Evolutionary conservation across 2,329 filamentous ascomycete species (phyloP), one percentile per base, ranked within the genome.

Genomic region (Pochonia chlamydosporia): DNA sequence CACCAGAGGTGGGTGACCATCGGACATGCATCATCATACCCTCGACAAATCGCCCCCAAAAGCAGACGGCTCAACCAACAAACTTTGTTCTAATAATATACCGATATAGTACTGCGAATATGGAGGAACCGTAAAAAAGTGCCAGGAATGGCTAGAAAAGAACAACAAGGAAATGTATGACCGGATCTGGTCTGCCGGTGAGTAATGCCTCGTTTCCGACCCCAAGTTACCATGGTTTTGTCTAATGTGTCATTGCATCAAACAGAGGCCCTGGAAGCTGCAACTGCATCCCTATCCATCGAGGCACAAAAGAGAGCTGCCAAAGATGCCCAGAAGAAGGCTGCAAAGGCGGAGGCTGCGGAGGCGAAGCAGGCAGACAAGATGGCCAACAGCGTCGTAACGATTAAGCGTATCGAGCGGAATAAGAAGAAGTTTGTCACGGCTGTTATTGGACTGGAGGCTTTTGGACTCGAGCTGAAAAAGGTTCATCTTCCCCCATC

Each of bases 381-480:
- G 62, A 86, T 92, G 57, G 89, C 89, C 31, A 82, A 86, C 51
- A 88, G 86, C 54, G 86, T 90, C 62, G 74, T 99, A 46, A 84
- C 82, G 48, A 96, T 99, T 72, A 96, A 96, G 79, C 88, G 93
- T 23, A 93, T 99, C 59, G 93, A 97, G 76, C 84, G 93, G 53
- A 97, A 96, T 71, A 99, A 99, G 78, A 83, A 93, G 62, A 99
- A 99, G 73, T 95, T 84, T 64, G 91, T 99, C 46, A 99, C 93
- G 1, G 85, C 91, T 14, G 84, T 99, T n/a, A 82, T 82, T 6
- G 93, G 93, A 0, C 75, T 99, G 18, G 93, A 99, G 66, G 83
- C 85, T 0, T 95, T 96, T 61, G 89, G 89, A 0, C 68, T 97
- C 36, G 92, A 97, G 48, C 78, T 96, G 61, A 99, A 99, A 70